Conservation (phyloP, 495 filamentous ascomycete species). For the Penicillium longicatenatum region DNA sequence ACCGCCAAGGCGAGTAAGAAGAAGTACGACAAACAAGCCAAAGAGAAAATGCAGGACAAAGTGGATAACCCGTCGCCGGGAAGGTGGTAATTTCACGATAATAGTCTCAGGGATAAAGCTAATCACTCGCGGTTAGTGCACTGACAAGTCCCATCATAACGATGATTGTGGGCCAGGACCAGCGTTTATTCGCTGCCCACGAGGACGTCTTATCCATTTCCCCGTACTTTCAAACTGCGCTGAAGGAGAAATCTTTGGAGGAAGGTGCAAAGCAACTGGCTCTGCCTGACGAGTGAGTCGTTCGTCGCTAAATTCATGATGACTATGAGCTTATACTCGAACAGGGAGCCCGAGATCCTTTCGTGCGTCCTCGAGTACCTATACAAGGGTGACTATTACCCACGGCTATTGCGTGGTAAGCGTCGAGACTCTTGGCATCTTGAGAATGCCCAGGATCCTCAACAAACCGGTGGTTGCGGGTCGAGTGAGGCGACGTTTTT, state of each 20-base stretch:
- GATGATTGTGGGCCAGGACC: conserved; percentile 75
- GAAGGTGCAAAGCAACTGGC: conserved; percentile 55
- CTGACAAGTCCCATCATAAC: conserved; percentile 81
- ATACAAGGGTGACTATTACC: conserved; percentile 73
- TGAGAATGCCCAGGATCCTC: conserved; percentile 57
- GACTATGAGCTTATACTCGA: conserved; percentile 1
- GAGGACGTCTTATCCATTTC: conserved; percentile 65
- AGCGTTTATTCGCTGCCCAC: conserved; percentile 75
- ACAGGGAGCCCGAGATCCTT: conserved; percentile 62
- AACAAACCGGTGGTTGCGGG: conserved; percentile 56
- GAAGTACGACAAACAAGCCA: conserved; percentile 68
- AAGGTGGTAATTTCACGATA: conserved; percentile 38
- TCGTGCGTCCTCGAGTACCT: conserved; percentile 70
- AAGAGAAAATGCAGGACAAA: conserved; percentile 73
- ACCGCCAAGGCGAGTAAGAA: conserved; percentile 72
- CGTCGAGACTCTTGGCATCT: conserved; percentile 64
- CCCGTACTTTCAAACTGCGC: conserved; percentile 57
- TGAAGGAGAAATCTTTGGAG: conserved; percentile 60
- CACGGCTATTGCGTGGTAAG: conserved; percentile 52
- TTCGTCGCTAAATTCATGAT: neutral
- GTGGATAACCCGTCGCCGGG: conserved; percentile 54
- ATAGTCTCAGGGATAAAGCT: conserved; percentile 16
- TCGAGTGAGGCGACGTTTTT: conserved; percentile 76
- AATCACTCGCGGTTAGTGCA: conserved; percentile 40
- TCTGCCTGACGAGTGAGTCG: conserved; percentile 59